Percentiles rank a stretch among this genome's conserved stretches.
Evolutionary conservation across 2,329 filamentous ascomycete genomes (phyloP).

Genomic region (Bipolaris victoriae): DNA sequence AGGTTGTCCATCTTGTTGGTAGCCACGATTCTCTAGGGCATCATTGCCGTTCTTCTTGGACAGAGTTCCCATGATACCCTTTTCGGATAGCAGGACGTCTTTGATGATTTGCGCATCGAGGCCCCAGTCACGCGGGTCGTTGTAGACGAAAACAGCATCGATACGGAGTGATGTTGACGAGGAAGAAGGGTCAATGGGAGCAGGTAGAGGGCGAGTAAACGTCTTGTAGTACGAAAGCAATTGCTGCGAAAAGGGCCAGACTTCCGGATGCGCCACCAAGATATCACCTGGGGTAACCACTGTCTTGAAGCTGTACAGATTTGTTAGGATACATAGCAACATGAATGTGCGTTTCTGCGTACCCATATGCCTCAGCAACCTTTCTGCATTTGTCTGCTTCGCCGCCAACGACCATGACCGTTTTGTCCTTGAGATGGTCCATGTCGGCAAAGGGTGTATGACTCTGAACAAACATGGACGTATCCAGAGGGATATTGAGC

Average conservation of each 20-base stretch:
- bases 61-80: slow-evolving; percentile 82
- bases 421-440: slow-evolving; percentile 63
- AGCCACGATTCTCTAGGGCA: slow-evolving; percentile 74
- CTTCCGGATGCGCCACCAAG: slow-evolving; percentile 70
- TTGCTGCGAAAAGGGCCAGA: slow-evolving; percentile 83
- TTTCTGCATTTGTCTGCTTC: slow-evolving; percentile 64
- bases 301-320: slow-evolving; percentile 56
- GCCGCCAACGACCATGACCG: slow-evolving; percentile 57
- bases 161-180: slow-evolving; percentile 69
- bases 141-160: slow-evolving; percentile 91
- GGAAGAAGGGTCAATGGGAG: slow-evolving; percentile 55
- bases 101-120: slow-evolving; percentile 84
- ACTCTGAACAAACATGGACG: slow-evolving; percentile 80
- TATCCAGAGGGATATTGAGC: slow-evolving; percentile 68
- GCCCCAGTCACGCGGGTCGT: slow-evolving; percentile 95
- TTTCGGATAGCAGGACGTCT: slow-evolving; percentile 78
- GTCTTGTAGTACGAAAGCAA: slow-evolving; percentile 66
- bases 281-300: slow-evolving; percentile 89
- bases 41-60: slow-evolving; percentile 72
- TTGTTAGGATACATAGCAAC: slow-evolving; percentile 5
- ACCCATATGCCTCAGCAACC: slow-evolving; percentile 69
- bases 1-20: slow-evolving; percentile 81
- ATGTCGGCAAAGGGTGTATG: slow-evolving; percentile 84
- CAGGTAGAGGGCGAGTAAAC: slow-evolving; percentile 64
- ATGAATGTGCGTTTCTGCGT: slow-evolving; percentile 1